Conservation (phyloP, 1,284 basidiomycete species). For the Gomphus bonarii region DNA sequence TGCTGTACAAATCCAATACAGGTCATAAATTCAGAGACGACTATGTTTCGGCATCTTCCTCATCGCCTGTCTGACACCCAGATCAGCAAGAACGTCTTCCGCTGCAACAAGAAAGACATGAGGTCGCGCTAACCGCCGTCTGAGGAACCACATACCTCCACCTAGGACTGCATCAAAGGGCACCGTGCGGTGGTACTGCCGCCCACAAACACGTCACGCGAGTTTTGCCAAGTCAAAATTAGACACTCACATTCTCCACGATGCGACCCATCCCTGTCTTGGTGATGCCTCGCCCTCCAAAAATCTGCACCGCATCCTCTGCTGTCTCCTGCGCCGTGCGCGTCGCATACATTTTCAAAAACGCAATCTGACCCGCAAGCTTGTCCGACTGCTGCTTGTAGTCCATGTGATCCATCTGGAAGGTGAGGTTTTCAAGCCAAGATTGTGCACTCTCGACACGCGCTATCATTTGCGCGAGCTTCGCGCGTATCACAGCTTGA, state of each 20-base stretch:
- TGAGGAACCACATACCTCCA: slow-evolving; percentile 20
- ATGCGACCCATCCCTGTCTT: slow-evolving; percentile 55
- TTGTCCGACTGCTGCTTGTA: slow-evolving; percentile 20
- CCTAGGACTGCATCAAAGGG: slow-evolving; percentile 42
- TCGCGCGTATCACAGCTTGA: slow-evolving; percentile 77
- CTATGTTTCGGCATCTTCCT: slow-evolving; percentile 51
- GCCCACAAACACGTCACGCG: slow-evolving; percentile 7
- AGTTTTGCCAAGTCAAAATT: slow-evolving; percentile 8
- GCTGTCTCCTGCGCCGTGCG: slow-evolving; percentile 61
- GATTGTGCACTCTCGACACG: slow-evolving; percentile 75
- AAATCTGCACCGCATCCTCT: slow-evolving; percentile 56
- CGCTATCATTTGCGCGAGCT: slow-evolving; percentile 80
- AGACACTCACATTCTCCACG: slow-evolving; percentile 43
- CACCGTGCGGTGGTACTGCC: slow-evolving; percentile 29
- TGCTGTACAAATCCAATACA: neutral
- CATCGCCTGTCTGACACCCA: slow-evolving; percentile 58
- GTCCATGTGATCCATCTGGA: slow-evolving; percentile 71
- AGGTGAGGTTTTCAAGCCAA: slow-evolving; percentile 85
- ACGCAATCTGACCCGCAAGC: slow-evolving; percentile 63
- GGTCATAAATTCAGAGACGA: slow-evolving; percentile 27
- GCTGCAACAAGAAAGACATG: slow-evolving; percentile 19
- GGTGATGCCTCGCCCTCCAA: slow-evolving; percentile 53
- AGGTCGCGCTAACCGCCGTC: neutral
- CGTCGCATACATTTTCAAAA: slow-evolving; percentile 65
- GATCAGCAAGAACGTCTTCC: slow-evolving; percentile 54